Base-by-base conservation (phyloP, 2,329 filamentous ascomycete genomes). In the Colletotrichum sp. region DNA sequence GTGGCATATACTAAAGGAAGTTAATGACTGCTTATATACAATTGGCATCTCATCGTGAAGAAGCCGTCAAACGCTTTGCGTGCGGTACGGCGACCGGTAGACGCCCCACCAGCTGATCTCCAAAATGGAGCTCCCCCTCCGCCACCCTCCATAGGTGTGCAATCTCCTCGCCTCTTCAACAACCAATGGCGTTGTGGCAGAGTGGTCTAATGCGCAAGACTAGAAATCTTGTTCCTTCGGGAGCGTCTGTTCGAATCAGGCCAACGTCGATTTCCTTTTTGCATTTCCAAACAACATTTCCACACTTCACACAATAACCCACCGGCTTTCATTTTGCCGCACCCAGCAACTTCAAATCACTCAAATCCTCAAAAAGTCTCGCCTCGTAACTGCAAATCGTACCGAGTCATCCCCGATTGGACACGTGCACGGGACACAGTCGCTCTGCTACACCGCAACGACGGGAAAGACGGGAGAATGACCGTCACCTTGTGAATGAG, bases 201-300 rank as follows among this genome's bases (percentile, higher is more conserved):
- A 72, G 63, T 72, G 70, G 70, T 72, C 70, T 72, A 72, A 72
- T 72, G 70, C 70, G 70, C 70, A 72, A 61, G 70, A 72, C 70
- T 72, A 72, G 70, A 72, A 72, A 72, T 72, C 70, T 61, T 72
- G 70, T 72, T 72, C 70, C 70, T 72, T 72, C 70, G 70, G 70
- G 70, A 72, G 70, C 70, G 62, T 71, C 69, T 71, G 69, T 72
- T 72, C 70, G 70, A 72, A 72, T 72, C 70, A 72, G 70, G 70
- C 70, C 52, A 57, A 72, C 70, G 70, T 72, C 70, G 70, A 11
- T 0, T 6, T 4, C 2, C 4, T n/a, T 62, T 62, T 62, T 62
- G 30, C 19, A 13, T 3, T 3, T 68, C 9, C 59, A 13, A 0
- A 22, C 44, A 22, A 1, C n/a, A 52, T 5, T 13, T 52, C 2